Evolutionary conservation across 2,329 filamentous ascomycete species (phyloP), one percentile per base, ranked within the genome.

Genomic region (Trichoderma koningiopsis): DNA sequence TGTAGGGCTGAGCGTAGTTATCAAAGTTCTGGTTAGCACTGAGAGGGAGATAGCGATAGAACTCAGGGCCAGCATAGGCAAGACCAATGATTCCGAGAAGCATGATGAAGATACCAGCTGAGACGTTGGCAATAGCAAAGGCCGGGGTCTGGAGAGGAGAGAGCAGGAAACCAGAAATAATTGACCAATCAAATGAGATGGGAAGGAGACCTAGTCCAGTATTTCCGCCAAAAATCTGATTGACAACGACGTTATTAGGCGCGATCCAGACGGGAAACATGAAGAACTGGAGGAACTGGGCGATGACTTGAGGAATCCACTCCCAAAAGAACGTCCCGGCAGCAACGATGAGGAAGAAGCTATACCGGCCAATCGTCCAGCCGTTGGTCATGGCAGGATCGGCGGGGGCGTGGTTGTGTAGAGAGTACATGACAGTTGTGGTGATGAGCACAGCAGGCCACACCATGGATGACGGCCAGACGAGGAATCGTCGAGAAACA

Each of bases 141-240:
- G 84, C 88, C 2, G 88, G 88, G 1, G 86, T 83, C 68, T 88
- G 87, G 29, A 90, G 77, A 10, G 87, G 88, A n/a, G 83, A 86
- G 13, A 79, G 77, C 63, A 87, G 80, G 73, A 85, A 90, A 13
- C 84, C 87, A 1, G 85, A 83, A 70, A 89, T 81, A 65, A 87
- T 83, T 61, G 84, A 86, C 89, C 89, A 91, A 77, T 91, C 89
- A 69, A 92, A 88, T 0, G 88, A 90, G 16, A 91, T 83, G 13
- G 89, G 89, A 31, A 91, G 81, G 14, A 92, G 78, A 0, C 86
- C 88, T 5, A 91, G 79, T 0, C 89, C 89, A 6, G 85, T 86
- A 67, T 83, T 83, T 6, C 87, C 88, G 4, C 89, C 89, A 70
- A 91, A 91, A 7, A 91, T 75, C 75, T 91, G 88, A 75, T 91